Percentiles rank a stretch among this genome's conserved stretches.
These are phyloP conservation scores for Cutaneotrichosporon sp. DNA, from an alignment of 1,284 basidiomycete genomes.

Conservation along the genomic window DNA sequence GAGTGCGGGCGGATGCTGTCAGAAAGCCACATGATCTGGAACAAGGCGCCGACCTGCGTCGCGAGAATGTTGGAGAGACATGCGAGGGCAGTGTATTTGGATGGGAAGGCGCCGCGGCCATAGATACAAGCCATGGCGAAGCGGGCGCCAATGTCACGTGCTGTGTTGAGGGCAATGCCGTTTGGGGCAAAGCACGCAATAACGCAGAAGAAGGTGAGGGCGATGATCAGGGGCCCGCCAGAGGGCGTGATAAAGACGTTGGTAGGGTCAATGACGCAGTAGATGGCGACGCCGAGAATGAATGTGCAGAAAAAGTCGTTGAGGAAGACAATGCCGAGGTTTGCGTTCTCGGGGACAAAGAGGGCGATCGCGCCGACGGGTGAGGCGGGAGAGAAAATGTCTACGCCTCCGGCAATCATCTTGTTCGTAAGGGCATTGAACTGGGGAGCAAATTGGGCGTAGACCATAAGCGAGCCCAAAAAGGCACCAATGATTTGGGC, in stretches of 20 bases:
- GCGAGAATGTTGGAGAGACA: constrained; percentile 21
- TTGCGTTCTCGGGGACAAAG: not conserved
- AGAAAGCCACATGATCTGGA: constrained; percentile 23
- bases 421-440: constrained; percentile 7
- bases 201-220: constrained; percentile 17
- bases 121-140: constrained; percentile 19
- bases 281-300: constrained; percentile 16
- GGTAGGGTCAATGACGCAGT: constrained; percentile 22
- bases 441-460: constrained; percentile 8
- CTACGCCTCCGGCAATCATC: constrained; percentile 11
- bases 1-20: constrained; percentile 20
- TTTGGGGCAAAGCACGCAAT: constrained; percentile 13
- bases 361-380: constrained; percentile 16
- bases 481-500: constrained; percentile 40
- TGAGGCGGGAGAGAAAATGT: not conserved
- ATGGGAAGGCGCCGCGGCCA: constrained; percentile 17
- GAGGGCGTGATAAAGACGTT: constrained; percentile 22
- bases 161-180: constrained; percentile 23
- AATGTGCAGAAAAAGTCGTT: constrained; percentile 18
- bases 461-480: constrained; percentile 10
- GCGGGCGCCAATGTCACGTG: constrained; percentile 25
- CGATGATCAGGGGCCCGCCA: constrained; percentile 14
- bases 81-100: constrained; percentile 14
- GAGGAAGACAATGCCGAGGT: constrained; percentile 17
- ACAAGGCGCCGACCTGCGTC: constrained; percentile 13